Evolutionary conservation across 2,329 filamentous ascomycete species (phyloP), one percentile per base, ranked within the genome.

Genomic region (Cladophialophora psammophila): DNA sequence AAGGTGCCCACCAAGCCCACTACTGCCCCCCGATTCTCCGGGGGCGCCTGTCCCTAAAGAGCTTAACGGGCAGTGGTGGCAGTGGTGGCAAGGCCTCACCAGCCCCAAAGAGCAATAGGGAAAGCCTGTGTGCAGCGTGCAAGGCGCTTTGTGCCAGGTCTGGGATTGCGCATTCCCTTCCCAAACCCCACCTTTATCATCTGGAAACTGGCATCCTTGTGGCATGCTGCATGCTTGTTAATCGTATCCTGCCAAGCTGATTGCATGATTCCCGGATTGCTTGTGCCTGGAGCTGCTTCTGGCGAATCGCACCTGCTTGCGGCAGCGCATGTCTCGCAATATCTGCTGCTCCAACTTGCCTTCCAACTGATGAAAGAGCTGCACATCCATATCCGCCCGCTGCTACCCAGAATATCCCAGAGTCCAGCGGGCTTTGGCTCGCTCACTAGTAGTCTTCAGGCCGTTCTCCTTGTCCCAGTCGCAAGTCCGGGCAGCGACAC

Each of bases 291-390:
- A 36, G 42, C 48, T 31, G 34, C 13, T 18, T n/a, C 61, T 57
- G 61, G 34, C 61, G 61, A 64, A 64, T 64, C 38, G 61, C 35
- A 58, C 61, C 42, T 64, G 54, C 61, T 50, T 42, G 34, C 31
- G 20, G 61, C 54, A 35, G 20, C 54, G 61, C 54, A 58, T 64
- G 54, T 64, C 61, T 64, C 34, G 55, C 55, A 55, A 34, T 12
- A 55, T 12, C 52, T 12, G 26, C 52, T 34, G 40, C 48, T 36
- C 32, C 40, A 60, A 34, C 40, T 35, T 50, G 57, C 42, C 57
- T n/a, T 48, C 10, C 20, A 48, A 15, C n/a, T 31, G 36, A 13
- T 50, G 55, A 38, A 36, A 58, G n/a, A 38, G 8, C 5, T 38
- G 36, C 36, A 38, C 9, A 38, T 50, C 15, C 40, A 35, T 60